phyloP scores from a whole-genome alignment of 257 asterid genomes.

The Asclepias syriaca region DNA sequence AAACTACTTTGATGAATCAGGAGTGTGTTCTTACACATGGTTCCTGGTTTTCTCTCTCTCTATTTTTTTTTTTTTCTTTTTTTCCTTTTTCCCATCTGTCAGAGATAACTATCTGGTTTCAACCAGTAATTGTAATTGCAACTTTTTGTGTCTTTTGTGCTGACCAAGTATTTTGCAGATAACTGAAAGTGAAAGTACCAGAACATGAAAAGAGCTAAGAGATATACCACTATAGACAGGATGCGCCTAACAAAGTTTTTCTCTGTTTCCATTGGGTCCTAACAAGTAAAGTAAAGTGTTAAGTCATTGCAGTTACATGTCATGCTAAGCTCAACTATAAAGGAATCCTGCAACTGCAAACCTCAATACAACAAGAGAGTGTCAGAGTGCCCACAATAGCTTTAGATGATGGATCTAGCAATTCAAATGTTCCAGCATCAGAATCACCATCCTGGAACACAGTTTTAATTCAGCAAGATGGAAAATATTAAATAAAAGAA shows the following conservation, averaged over 20 bases:
- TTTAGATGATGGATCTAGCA: slow-evolving; percentile 64
- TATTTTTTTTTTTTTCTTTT: neutral
- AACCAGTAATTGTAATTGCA: neutral
- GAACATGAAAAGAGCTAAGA: neutral
- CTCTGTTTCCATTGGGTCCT: slow-evolving; percentile 98
- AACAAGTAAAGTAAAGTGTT: slow-evolving; percentile 27
- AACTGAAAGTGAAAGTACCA: neutral
- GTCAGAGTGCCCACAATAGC: slow-evolving; percentile 66
- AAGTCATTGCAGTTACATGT: slow-evolving; percentile 15
- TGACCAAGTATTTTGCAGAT: neutral
- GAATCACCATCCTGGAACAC: slow-evolving; percentile 65
- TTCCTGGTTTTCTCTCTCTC: neutral
- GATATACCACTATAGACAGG: slow-evolving; percentile 88
- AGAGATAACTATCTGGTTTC: neutral
- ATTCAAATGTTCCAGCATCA: slow-evolving; percentile 48
- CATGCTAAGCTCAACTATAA: slow-evolving; percentile 9
- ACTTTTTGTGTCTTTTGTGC: neutral
- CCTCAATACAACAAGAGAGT: slow-evolving; percentile 91
- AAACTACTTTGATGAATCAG: neutral
- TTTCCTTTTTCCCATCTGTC: neutral
- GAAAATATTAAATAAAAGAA: neutral
- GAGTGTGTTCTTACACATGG: neutral
- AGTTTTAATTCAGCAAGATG: slow-evolving; percentile 6
- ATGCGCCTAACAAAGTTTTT: slow-evolving; percentile 74
- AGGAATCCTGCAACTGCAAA: slow-evolving; percentile 21